Conservation (phyloP, 495 filamentous ascomycete genomes). For the Tuber brumale region DNA sequence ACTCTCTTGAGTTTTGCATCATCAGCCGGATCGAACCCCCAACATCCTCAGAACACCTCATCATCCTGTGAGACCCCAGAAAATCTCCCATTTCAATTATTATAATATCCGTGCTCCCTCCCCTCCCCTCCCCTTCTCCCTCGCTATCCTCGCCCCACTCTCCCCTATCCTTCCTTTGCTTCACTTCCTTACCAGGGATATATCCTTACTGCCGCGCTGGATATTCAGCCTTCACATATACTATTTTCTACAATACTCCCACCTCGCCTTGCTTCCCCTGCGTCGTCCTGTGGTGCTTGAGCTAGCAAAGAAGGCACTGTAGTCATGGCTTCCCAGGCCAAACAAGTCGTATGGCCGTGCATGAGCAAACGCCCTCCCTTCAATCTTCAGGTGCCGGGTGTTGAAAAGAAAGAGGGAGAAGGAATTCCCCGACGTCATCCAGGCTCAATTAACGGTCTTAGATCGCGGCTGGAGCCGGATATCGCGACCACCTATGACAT, state of each 20-base stretch:
- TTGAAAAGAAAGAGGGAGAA: conserved; percentile 69
- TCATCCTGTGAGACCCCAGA: background rate
- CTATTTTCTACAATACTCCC: background rate
- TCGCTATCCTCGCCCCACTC: background rate
- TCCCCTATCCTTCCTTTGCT: background rate
- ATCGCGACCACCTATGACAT: conserved; percentile 80
- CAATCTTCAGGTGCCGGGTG: conserved; percentile 72
- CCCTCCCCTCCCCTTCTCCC: background rate
- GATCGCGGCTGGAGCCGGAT: conserved; percentile 57
- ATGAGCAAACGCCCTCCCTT: conserved; percentile 61
- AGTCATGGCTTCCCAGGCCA: conserved; percentile 48
- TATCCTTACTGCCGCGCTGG: background rate
- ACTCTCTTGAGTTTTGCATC: background rate
- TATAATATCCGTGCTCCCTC: background rate
- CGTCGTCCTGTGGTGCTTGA: background rate
- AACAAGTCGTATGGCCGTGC: conserved; percentile 57
- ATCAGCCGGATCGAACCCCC: background rate
- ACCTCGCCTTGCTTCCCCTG: background rate
- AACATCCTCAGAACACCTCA: conserved; percentile 1
- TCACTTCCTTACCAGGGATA: background rate
- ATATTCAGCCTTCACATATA: background rate
- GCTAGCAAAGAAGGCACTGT: background rate
- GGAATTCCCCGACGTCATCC: conserved; percentile 82
- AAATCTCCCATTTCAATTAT: background rate
- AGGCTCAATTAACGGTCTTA: conserved; percentile 60